Conservation (phyloP, 2,329 filamentous ascomycete species). For the Lecanosticta acicola region DNA sequence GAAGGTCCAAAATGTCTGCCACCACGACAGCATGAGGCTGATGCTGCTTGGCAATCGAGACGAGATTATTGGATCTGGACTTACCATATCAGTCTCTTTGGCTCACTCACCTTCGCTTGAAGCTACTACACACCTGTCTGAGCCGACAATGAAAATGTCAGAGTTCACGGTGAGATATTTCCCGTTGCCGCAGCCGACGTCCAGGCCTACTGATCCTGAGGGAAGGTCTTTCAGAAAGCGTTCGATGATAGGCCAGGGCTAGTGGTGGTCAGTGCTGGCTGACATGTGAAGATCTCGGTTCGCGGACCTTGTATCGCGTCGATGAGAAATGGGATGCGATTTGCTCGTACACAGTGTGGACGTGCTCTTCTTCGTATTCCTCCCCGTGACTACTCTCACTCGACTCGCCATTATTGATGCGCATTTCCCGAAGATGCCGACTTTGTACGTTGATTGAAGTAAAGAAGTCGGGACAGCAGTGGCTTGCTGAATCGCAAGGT, state of each 20-base stretch:
- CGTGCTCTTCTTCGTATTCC: constrained; percentile 76
- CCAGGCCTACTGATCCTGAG: constrained; percentile 72
- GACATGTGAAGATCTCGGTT: background rate
- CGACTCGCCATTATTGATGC: too few species aligned
- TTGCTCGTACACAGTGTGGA: constrained; percentile 85
- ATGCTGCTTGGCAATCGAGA: constrained; percentile 52
- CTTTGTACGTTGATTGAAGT: too few species aligned
- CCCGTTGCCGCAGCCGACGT: constrained; percentile 94
- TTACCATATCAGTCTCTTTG: constrained; percentile 17
- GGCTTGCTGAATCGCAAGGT: too few species aligned
- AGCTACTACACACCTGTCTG: constrained; percentile 62
- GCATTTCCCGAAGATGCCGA: too few species aligned
- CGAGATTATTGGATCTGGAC: constrained; percentile 53
- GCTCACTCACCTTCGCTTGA: constrained; percentile 1
- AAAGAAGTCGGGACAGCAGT: too few species aligned
- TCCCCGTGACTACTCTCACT: constrained; percentile 41
- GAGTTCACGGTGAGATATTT: constrained; percentile 84
- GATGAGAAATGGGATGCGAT: constrained; percentile 81
- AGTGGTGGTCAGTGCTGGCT: constrained; percentile 33
- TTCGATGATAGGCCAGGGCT: constrained; percentile 90
- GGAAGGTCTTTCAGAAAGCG: constrained; percentile 63
- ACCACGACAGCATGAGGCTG: constrained; percentile 64
- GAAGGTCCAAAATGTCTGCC: constrained; percentile 77
- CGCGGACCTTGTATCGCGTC: constrained; percentile 61
- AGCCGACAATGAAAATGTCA: constrained; percentile 72